Evolutionary conservation across 2,329 filamentous ascomycete genomes (phyloP), one percentile per base, ranked within the genome.

Genomic region (Diaporthe citri): DNA sequence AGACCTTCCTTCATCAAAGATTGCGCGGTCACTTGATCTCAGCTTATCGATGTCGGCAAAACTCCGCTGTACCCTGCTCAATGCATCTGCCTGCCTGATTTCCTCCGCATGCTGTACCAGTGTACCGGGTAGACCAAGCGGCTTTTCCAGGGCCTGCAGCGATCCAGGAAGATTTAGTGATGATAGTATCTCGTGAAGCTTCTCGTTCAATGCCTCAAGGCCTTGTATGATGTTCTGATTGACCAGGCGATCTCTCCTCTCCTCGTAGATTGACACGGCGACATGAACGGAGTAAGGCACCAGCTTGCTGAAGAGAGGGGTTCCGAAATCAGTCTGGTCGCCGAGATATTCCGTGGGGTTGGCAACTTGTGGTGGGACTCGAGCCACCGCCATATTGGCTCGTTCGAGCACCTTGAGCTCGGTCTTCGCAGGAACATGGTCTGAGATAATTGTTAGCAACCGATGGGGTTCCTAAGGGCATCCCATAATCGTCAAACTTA

Each of bases 271-370:
- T 64, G 95, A 98, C 1, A 96, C 95, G 10, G 97, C 97, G 66
- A 98, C 90, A 80, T 99, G 97, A 0, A 98, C 97, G 0, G 96
- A 95, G 82, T 98, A 98, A 0, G 97, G 97, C 0, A 99, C 97
- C 2, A 99, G 89, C 79, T 96, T 97, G 2, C 94, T 91, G 82
- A 99, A 98, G 0, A 99, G 85, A 0, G 95, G 94, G 31, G 92
- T 92, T 0, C 97, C 96, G 79, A 98, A 93, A 74, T 96, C 93
- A 20, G 91, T 91, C 59, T 93, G 90, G 17, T 97, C 93, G 2
- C 95, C 95, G 5, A 99, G 88, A 82, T 94, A 92, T 0, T 94
- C 92, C 72, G 94, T 91, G 0, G 96, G 95, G 74, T 95, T 92
- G 0, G 92, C 91, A 1, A 99, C 91, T 81, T 98, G 94, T 28